A percentile compares a stretch with the other conserved stretches of the same genome.
phyloP scores from a whole-genome alignment of 2,329 filamentous ascomycete genomes.

The Stachybotrys chlorohalonatus region DNA sequence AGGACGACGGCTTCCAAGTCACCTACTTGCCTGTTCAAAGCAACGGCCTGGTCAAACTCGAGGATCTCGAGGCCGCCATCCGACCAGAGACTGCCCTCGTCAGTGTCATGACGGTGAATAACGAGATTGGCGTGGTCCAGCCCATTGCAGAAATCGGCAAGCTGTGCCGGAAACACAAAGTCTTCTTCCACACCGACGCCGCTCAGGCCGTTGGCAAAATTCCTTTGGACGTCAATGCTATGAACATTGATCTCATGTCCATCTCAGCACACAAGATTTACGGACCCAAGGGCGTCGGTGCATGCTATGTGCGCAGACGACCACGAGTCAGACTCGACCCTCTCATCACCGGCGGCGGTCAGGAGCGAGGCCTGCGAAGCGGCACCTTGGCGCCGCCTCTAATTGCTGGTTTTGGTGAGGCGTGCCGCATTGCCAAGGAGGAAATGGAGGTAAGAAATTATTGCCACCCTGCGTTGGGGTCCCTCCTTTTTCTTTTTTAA shows the following conservation, averaged over 20 bases:
- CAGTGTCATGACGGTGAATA: constrained; percentile 98
- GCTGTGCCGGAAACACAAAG: constrained; percentile 81
- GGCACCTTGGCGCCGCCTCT: constrained; percentile 86
- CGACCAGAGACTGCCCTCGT: constrained; percentile 85
- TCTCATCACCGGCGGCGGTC: constrained; percentile 91
- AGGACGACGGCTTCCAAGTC: constrained; percentile 92
- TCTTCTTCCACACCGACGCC: constrained; percentile 96
- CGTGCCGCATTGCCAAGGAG: constrained; percentile 81
- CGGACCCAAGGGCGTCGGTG: constrained; percentile 92
- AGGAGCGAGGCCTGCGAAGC: constrained; percentile 89
- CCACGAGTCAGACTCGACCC: constrained; percentile 91
- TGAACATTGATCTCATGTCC: constrained; percentile 98
- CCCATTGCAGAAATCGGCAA: constrained; percentile 88
- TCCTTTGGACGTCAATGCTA: constrained; percentile 88
- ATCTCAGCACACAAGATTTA: constrained; percentile 99
- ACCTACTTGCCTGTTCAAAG: constrained; percentile 91
- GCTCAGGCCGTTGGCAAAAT: constrained; percentile 99
- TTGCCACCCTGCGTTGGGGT: background rate
- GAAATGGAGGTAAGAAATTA: constrained; percentile 72
- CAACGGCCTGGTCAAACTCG: constrained; percentile 78
- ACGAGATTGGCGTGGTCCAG: constrained; percentile 99
- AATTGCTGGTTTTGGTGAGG: constrained; percentile 89
- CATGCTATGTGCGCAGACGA: constrained; percentile 87
- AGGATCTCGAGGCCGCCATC: constrained; percentile 79
- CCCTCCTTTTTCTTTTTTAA: constrained; percentile 9